phyloP scores from a whole-genome alignment of 345 rosid species.

The Noccaea bulbosa region DNA sequence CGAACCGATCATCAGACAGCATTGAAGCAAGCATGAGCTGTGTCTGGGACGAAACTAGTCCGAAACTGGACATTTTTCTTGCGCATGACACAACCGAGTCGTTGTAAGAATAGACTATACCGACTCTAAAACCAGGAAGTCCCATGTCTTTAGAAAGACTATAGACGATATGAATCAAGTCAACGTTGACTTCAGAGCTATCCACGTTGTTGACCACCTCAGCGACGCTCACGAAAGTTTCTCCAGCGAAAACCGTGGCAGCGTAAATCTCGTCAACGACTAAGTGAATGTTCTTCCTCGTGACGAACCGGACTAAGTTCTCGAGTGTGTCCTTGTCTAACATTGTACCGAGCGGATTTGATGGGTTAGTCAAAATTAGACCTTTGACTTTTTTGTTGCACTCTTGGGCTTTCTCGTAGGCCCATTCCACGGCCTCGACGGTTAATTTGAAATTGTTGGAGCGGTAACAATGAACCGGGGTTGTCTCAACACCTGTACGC shows the following conservation, averaged over 20 bases:
- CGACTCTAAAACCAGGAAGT: slow-evolving; percentile 81
- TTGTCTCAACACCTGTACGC: slow-evolving; percentile 69
- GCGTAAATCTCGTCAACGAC: slow-evolving; percentile 88
- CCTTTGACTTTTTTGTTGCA: slow-evolving; percentile 69
- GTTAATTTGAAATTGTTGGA: slow-evolving; percentile 66
- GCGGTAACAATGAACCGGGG: slow-evolving; percentile 77
- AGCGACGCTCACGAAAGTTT: slow-evolving; percentile 62
- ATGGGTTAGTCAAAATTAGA: slow-evolving; percentile 75
- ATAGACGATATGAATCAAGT: slow-evolving; percentile 73
- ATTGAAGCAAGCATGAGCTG: slow-evolving; percentile 69
- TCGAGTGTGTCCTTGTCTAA: slow-evolving; percentile 55
- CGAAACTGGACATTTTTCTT: slow-evolving; percentile 87
- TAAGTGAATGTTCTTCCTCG: slow-evolving; percentile 63
- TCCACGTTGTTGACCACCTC: slow-evolving; percentile 61
- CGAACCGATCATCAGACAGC: slow-evolving; percentile 69
- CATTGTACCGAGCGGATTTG: slow-evolving; percentile 82
- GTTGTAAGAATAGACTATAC: slow-evolving; percentile 78
- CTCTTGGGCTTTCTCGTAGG: slow-evolving; percentile 54
- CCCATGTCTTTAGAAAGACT: slow-evolving; percentile 97
- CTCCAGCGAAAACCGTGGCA: slow-evolving; percentile 63
- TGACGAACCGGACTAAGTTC: slow-evolving; percentile 56
- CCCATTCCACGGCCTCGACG: slow-evolving; percentile 56
- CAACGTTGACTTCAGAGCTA: slow-evolving; percentile 46
- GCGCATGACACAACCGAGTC: slow-evolving; percentile 64
- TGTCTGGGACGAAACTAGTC: slow-evolving; percentile 78